Evolutionary conservation across 139 green algal species (phyloP).

Genomic region (Spirogloea muscicola): DNA sequence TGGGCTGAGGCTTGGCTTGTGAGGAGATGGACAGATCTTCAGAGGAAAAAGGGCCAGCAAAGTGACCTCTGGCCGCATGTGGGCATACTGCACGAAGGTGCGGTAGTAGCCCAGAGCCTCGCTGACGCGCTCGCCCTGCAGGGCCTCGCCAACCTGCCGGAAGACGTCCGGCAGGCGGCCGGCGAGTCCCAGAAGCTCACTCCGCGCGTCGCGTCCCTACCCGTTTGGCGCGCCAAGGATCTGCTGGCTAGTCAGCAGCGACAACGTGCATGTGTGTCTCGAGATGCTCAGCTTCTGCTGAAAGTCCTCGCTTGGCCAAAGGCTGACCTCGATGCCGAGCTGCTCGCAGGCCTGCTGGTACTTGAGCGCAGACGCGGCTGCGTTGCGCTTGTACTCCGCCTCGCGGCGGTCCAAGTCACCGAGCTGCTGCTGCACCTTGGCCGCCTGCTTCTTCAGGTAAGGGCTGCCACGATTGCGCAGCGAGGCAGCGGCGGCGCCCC

Average conservation of each 20-base stretch:
- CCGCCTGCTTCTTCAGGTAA: slow-evolving; percentile 15
- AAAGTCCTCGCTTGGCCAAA: no score
- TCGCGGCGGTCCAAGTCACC: slow-evolving; percentile 21
- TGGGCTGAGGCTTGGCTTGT: no score
- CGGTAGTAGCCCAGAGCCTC: slow-evolving; percentile 25
- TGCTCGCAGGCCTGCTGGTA: slow-evolving; percentile 35
- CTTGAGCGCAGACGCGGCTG: slow-evolving; percentile 16
- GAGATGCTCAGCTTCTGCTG: no score
- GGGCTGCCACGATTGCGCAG: no score
- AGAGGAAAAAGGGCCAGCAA: no score
- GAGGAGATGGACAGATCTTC: no score
- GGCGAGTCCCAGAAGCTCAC: slow-evolving; percentile 19
- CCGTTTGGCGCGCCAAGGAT: no score
- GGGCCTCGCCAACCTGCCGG: neutral
- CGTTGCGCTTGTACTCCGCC: slow-evolving; percentile 33
- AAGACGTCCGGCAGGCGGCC: slow-evolving; percentile 14
- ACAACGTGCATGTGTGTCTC: no score
- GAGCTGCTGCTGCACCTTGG: slow-evolving; percentile 35
- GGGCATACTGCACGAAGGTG: slow-evolving; percentile 35
- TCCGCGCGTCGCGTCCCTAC: slow-evolving; percentile 17
- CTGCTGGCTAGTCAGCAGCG: no score
- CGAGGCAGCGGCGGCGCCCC: no score
- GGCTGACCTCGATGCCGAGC: slow-evolving; percentile 38
- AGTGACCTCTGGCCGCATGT: no score
- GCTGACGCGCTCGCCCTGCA: slow-evolving; percentile 2